Evolutionary conservation across 768 basidiomycete genomes (phyloP).

Genomic region (Hypsizygus marmoreus): DNA sequence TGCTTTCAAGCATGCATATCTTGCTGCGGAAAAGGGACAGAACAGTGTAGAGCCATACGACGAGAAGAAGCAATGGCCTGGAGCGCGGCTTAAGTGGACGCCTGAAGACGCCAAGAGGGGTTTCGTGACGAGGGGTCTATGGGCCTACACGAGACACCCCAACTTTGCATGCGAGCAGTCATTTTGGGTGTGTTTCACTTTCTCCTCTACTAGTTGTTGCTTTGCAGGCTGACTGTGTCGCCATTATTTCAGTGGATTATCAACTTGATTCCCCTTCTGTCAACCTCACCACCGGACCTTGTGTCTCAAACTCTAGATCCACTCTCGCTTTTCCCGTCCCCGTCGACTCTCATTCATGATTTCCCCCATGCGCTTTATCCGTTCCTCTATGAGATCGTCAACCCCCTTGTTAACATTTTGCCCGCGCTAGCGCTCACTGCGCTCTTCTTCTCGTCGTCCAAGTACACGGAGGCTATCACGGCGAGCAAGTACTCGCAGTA

Average conservation of each 20-base stretch:
- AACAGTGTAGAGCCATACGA: slow-evolving; percentile 41
- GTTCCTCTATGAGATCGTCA: slow-evolving; percentile 28
- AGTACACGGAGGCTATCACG: slow-evolving; percentile 82
- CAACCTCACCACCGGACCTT: slow-evolving; percentile 34
- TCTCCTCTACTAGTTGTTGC: slow-evolving; percentile 1
- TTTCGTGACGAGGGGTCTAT: slow-evolving; percentile 83
- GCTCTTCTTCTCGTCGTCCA: slow-evolving; percentile 79
- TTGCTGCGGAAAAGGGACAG: slow-evolving; percentile 32
- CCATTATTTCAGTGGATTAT: slow-evolving; percentile 67
- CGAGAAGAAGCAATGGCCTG: slow-evolving; percentile 57
- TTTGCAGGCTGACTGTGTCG: slow-evolving; percentile 2
- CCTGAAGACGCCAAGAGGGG: slow-evolving; percentile 73
- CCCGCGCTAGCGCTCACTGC: slow-evolving; percentile 64
- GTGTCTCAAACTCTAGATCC: slow-evolving; percentile 13
- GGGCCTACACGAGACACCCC: slow-evolving; percentile 87
- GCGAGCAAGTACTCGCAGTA: slow-evolving; percentile 76
- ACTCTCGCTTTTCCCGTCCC: slow-evolving; percentile 15
- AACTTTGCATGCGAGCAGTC: slow-evolving; percentile 90
- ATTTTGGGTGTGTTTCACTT: slow-evolving; percentile 66
- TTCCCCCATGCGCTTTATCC: slow-evolving; percentile 20
- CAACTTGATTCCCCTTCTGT: slow-evolving; percentile 64
- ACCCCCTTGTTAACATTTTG: slow-evolving; percentile 33
- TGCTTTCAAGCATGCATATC: slow-evolving; percentile 64
- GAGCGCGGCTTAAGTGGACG: slow-evolving; percentile 67
- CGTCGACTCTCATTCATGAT: slow-evolving; percentile 18